These are phyloP conservation scores for Sicyos baderoa DNA, from an alignment of 306 rosid species.

Conservation along the genomic window DNA sequence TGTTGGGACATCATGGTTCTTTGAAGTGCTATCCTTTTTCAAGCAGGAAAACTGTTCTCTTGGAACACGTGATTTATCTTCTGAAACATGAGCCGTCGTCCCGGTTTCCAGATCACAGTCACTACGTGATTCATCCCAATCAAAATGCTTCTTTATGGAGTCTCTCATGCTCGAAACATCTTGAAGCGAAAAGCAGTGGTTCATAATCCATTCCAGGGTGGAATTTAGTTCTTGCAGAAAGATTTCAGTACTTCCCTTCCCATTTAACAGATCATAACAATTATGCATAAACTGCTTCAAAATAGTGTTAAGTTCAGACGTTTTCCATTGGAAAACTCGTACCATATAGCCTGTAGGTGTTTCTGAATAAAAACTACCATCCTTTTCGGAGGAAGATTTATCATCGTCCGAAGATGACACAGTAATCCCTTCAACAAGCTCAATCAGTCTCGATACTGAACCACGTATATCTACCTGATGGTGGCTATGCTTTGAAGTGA, in stretches of 20 bases:
- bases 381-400: conserved; percentile 32
- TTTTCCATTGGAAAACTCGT: conserved; percentile 89
- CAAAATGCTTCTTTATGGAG: conserved; percentile 65
- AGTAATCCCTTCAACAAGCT: conserved; percentile 68
- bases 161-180: conserved; percentile 85
- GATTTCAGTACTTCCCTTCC: conserved; percentile 43
- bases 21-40: neutral
- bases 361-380: conserved; percentile 32
- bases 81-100: conserved; percentile 32
- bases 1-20: conserved; percentile 25
- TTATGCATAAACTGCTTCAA: conserved; percentile 50
- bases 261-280: conserved; percentile 62
- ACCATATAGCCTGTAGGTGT: conserved; percentile 52
- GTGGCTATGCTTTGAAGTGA: neutral
- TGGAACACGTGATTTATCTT: conserved; percentile 30
- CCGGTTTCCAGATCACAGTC: conserved; percentile 67
- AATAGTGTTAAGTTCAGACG: conserved; percentile 50
- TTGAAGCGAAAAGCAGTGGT: conserved; percentile 83
- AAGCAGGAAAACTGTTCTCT: conserved; percentile 24
- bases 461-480: conserved; percentile 35
- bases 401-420: conserved; percentile 42
- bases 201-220: conserved; percentile 81
- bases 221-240: conserved; percentile 42
- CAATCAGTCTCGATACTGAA: conserved; percentile 59
- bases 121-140: conserved; percentile 78